These are phyloP conservation scores for Allantophomopsis lycopodina DNA, from an alignment of 2,329 filamentous ascomycete species.

Conservation along the genomic window DNA sequence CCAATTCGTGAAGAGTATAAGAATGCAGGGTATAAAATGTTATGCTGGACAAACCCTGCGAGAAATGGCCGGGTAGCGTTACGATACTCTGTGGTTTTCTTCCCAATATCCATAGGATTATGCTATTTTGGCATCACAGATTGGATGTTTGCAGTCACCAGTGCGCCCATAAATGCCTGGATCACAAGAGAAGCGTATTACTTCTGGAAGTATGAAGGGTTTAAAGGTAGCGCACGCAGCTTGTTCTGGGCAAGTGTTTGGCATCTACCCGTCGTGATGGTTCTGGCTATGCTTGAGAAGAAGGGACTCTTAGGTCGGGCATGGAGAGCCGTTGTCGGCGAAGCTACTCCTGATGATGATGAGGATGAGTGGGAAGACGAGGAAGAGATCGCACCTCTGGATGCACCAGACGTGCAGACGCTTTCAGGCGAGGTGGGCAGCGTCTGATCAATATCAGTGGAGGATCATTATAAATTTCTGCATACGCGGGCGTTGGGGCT, in stretches of 20 bases:
- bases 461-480: too few relatives aligned
- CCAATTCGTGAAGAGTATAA: slow-evolving; percentile 83
- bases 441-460: too few relatives aligned
- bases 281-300: slow-evolving; percentile 84
- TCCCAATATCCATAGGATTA: slow-evolving; percentile 72
- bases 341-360: slow-evolving; percentile 36
- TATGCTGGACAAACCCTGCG: slow-evolving; percentile 76
- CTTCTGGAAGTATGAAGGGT: slow-evolving; percentile 70
- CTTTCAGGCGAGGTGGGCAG: too few relatives aligned
- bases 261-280: slow-evolving; percentile 83
- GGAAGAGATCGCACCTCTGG: slow-evolving; percentile 11
- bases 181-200: slow-evolving; percentile 63
- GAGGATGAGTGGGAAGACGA: slow-evolving; percentile 42
- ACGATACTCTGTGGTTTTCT: slow-evolving; percentile 72
- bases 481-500: too few relatives aligned
- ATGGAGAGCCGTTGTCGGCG: slow-evolving; percentile 55
- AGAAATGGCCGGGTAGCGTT: slow-evolving; percentile 79
- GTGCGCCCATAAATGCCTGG: slow-evolving; percentile 75
- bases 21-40: slow-evolving; percentile 53
- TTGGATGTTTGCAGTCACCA: slow-evolving; percentile 71
- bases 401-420: too few relatives aligned
- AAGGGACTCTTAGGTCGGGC: slow-evolving; percentile 80
- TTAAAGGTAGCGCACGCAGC: slow-evolving; percentile 65
- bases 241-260: slow-evolving; percentile 97
- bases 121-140: slow-evolving; percentile 74